Evolutionary conservation across 2,329 filamentous ascomycete species (phyloP), one percentile per base, ranked within the genome.

Genomic region (Metarhizium anisopliae): DNA sequence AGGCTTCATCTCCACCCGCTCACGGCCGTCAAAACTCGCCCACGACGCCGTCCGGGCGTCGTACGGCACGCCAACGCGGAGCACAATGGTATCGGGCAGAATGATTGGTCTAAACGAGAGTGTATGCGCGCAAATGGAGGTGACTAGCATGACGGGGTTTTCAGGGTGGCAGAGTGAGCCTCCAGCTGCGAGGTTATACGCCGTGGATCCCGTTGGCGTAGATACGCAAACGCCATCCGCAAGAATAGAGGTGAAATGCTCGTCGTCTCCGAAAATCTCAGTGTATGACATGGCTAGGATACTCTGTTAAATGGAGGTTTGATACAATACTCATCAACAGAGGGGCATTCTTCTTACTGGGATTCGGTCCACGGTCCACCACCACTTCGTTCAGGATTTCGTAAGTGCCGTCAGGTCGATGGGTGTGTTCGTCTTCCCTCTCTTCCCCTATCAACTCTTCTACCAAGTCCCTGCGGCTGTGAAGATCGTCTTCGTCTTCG

Each of bases 341-440:
- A 20, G 6, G n/a, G 42, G 20, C 32, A 11, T 7, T 25, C 32
- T 38, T 77, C 85, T 75, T 75, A 90, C 87, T 96, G 50, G 93
- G 85, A 70, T 95, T 96, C 6, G 94, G 94, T 0, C 94, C 94
- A 18, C 94, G 82, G 66, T 99, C 94, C 35, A 97, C 84, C 8
- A 99, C 93, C n/a, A 97, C 85, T 68, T 99, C 94, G 65, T 99
- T 99, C 59, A 99, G 74, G 56, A 97, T 95, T 70, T 96, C 90
- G 68, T 86, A 90, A 1, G 89, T 92, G 43, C 85, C 84, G 63
- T 94, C 90, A 0, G 92, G 92, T 47, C 77, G 81, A 73, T 97
- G 94, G 0, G 93, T 97, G 62, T 86, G 83, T 62, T 88, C 84
- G 63, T 95, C 88, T 50, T 92, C 90, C 51, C 83, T 83, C 72